Base-by-base conservation (phyloP, 768 basidiomycete genomes). In the Trametopsis cervina region DNA sequence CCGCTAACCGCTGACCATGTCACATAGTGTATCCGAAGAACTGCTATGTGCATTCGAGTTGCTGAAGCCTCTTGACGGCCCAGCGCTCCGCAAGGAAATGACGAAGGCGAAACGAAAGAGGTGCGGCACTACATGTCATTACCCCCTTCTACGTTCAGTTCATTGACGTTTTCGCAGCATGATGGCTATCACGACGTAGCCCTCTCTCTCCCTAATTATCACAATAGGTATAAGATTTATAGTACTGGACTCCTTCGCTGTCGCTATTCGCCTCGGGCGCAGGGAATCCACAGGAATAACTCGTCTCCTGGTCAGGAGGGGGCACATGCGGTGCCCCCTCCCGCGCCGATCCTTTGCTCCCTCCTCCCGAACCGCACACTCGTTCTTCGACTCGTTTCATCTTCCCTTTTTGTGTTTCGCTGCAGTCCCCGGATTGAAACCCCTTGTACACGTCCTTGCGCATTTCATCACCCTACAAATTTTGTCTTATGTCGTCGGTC, bases 51-150 rank as follows among this genome's bases (percentile, higher is more conserved):
- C 96, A 9, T 99, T 99, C 61, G 96, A 99, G 67, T 72, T 98
- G 44, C 79, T 99, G 50, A 98, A 98, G 66, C 94, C 94, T 15
- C 73, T 97, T 57, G 93, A 97, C 60, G 90, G 89, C 6, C 86
- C 92, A 21, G 94, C 93, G 23, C 69, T 97, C 56, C 86, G 92
- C 57, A 97, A 97, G 67, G 94, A 97, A 66, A 96, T 97, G 93
- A 94, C 90, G 36, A 96, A 96, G 69, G 90, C 90, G 44, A 96
- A 95, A 69, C 88, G 94, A 76, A 96, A 96, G 77, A 95, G 91
- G 91, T 89, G 52, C 45, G 72, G 10, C 23, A 12, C n/a, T n/a
- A n/a, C n/a, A n/a, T n/a, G n/a, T n/a, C 36, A 33, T 44, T 13
- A 21, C 21, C 41, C 9, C 37, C 9, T 41, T 27, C 12, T 10